phyloP scores from a whole-genome alignment of 2,329 filamentous ascomycete species.

The Penicillium sp. region DNA sequence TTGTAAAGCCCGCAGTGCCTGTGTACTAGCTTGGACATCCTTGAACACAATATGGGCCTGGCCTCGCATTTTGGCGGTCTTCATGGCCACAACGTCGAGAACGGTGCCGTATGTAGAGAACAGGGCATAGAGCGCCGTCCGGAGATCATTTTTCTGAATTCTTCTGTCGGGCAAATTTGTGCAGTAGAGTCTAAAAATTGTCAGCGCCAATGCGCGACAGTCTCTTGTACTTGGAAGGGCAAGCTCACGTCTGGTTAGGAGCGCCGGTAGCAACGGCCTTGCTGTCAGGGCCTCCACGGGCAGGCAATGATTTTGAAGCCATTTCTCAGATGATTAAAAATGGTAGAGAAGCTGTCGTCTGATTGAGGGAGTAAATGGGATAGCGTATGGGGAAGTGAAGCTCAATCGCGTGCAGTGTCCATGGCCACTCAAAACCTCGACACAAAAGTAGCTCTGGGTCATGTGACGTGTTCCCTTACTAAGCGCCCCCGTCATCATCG shows the following conservation, averaged over 20 bases:
- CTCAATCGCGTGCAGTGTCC: conserved; percentile 6
- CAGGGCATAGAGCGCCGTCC: conserved; percentile 83
- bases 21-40: conserved; percentile 85
- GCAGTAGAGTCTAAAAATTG: conserved; percentile 71
- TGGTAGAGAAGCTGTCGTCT: not conserved
- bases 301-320: conserved; percentile 41
- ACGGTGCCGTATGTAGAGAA: conserved; percentile 93
- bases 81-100: conserved; percentile 85
- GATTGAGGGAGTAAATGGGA: not conserved
- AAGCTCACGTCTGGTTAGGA: conserved; percentile 72
- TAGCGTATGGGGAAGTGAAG: conserved; percentile 2
- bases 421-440: conserved; percentile 10
- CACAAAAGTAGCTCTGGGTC: conserved; percentile 13
- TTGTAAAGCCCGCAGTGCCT: conserved; percentile 86
- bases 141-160: conserved; percentile 79
- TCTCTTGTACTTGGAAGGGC: conserved; percentile 8
- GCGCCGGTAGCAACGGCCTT: conserved; percentile 50
- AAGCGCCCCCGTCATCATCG: conserved; percentile 25
- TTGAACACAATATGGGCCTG: conserved; percentile 92
- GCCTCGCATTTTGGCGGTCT: conserved; percentile 88
- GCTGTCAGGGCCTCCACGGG: conserved; percentile 40
- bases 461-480: conserved; percentile 26
- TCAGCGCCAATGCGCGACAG: conserved; percentile 19
- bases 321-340: conserved; percentile 21
- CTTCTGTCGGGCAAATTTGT: conserved; percentile 82